phyloP scores from a whole-genome alignment of 73 alveolate genomes.

The Paramecium primaurelia region DNA sequence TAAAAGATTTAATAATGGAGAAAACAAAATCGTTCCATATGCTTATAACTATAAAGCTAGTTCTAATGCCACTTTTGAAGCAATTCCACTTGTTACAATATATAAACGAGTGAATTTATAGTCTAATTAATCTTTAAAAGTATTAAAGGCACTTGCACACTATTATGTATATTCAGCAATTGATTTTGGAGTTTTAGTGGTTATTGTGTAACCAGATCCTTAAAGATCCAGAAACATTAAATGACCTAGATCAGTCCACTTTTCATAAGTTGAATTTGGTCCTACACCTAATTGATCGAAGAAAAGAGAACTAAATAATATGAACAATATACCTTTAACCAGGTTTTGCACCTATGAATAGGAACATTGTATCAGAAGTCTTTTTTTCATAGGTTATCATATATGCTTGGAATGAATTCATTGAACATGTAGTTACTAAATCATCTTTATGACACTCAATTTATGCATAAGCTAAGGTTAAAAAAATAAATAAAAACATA shows the following conservation, averaged over 20 bases:
- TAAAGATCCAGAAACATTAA: not conserved
- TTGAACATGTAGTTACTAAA: not conserved
- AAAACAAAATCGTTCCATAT: constrained; percentile 12
- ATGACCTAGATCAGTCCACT: not conserved
- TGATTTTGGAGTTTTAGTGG: not conserved
- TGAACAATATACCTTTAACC: not conserved
- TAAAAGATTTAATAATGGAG: not conserved
- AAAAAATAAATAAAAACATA: not conserved
- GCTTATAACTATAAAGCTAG: not conserved
- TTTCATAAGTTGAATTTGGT: not conserved
- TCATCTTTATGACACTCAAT: not conserved
- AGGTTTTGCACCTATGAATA: not conserved
- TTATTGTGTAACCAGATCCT: not conserved
- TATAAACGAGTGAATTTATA: not conserved
- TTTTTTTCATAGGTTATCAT: not conserved
- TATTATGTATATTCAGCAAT: not conserved
- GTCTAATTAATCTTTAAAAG: not conserved
- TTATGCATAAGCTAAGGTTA: not conserved
- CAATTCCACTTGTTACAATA: not conserved
- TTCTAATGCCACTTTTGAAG: not conserved
- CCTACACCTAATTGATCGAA: not conserved
- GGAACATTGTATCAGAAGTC: not conserved
- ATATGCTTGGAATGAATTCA: not conserved
- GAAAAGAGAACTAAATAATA: not conserved
- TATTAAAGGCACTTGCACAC: not conserved